Conservation (phyloP, 306 rosid species). For the Erythrophleum fordii region DNA sequence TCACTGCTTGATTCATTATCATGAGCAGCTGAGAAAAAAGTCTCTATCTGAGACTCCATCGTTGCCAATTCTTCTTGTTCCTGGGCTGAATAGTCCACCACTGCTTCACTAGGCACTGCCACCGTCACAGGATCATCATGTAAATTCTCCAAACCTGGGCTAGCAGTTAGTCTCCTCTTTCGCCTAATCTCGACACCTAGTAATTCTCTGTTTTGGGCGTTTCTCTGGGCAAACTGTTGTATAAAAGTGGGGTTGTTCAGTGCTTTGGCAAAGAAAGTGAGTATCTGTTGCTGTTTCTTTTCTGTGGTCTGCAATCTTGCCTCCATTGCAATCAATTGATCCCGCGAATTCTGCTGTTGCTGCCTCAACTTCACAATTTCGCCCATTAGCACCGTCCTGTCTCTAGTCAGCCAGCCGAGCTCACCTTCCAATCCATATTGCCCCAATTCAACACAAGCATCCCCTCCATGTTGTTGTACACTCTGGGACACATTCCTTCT, state of each 20-base stretch:
- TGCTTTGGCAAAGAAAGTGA: conserved; percentile 75
- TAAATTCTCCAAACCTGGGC: conserved; percentile 64
- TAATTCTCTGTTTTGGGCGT: conserved; percentile 45
- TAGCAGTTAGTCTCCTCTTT: conserved; percentile 67
- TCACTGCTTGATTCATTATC: conserved; percentile 63
- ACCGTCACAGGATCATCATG: conserved; percentile 43
- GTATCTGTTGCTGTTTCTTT: conserved; percentile 75
- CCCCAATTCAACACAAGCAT: conserved; percentile 73
- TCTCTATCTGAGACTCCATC: conserved; percentile 65
- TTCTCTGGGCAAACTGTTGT: conserved; percentile 50
- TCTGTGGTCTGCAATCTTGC: conserved; percentile 62
- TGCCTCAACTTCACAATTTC: conserved; percentile 76
- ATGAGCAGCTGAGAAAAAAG: conserved; percentile 48
- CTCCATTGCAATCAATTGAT: conserved; percentile 59
- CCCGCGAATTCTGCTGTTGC: conserved; percentile 71
- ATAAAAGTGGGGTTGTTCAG: conserved; percentile 60
- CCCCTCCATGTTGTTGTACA: conserved; percentile 46
- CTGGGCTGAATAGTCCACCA: conserved; percentile 34
- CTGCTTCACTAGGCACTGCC: conserved; percentile 32
- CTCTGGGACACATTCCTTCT: conserved; percentile 70
- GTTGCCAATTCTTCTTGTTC: conserved; percentile 49
- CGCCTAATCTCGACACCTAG: conserved; percentile 52
- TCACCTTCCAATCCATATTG: conserved; percentile 81
- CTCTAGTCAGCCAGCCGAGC: conserved; percentile 68
- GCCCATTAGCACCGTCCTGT: conserved; percentile 63